Evolutionary conservation across 2,329 filamentous ascomycete genomes (phyloP).

Genomic region (Penicillium concentricum): DNA sequence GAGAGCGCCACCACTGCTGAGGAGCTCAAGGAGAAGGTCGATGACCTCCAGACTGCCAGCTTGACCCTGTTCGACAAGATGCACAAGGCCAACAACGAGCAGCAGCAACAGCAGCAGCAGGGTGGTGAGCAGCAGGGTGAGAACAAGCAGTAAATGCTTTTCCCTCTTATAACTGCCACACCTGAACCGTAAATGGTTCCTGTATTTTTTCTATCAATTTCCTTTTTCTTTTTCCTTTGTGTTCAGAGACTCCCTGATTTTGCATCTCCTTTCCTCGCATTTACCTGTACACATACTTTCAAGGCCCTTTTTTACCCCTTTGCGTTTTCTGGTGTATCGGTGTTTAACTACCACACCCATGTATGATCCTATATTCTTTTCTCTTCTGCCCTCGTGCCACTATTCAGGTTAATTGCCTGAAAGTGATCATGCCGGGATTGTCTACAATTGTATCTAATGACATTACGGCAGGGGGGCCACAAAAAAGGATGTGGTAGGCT

Average conservation of each 20-base stretch:
- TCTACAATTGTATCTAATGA: slow-evolving; percentile 43
- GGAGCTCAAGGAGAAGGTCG: slow-evolving; percentile 97
- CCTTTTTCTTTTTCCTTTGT: slow-evolving; percentile 25
- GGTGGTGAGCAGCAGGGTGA: slow-evolving; percentile 53
- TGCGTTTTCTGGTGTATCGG: slow-evolving; percentile 38
- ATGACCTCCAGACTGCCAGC: slow-evolving; percentile 93
- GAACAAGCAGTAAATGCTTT: slow-evolving; percentile 59
- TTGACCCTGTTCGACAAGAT: slow-evolving; percentile 99
- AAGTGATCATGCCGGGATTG: slow-evolving; percentile 29
- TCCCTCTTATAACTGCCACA: slow-evolving; percentile 37
- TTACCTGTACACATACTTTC: slow-evolving; percentile 40
- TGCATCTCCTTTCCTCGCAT: slow-evolving; percentile 32
- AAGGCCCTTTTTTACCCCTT: slow-evolving; percentile 27
- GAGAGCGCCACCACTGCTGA: slow-evolving; percentile 82
- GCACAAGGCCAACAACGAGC: slow-evolving; percentile 88
- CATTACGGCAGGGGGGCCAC: slow-evolving; percentile 38
- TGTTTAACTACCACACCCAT: slow-evolving; percentile 30
- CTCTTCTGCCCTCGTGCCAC: slow-evolving; percentile 28
- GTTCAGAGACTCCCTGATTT: slow-evolving; percentile 23
- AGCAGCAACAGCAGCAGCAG: slow-evolving; percentile 52
- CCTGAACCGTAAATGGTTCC: slow-evolving; percentile 18
- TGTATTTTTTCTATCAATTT: slow-evolving; percentile 30
- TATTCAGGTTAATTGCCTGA: slow-evolving; percentile 16
- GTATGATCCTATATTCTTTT: slow-evolving; percentile 24
- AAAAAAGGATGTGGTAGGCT: slow-evolving; percentile 35